Percentiles rank a stretch among this genome's conserved stretches.
Conservation (phyloP, 345 rosid species). For the Luvunga scandens region DNA sequence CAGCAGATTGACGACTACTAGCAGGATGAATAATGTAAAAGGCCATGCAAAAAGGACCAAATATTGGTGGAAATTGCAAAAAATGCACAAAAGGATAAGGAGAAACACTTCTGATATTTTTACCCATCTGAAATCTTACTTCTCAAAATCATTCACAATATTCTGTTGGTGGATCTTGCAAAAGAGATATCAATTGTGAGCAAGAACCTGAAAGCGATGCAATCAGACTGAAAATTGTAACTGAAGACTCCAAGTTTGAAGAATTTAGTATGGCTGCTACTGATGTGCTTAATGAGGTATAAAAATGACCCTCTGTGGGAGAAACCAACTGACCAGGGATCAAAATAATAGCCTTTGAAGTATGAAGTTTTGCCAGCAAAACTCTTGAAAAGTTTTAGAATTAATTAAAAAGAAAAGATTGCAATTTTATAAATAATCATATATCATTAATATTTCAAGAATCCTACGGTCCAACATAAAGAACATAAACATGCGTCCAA, state of each 20-base stretch:
- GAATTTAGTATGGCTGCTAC: not conserved
- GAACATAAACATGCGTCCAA: not conserved
- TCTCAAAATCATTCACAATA: not conserved
- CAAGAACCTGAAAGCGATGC: not conserved
- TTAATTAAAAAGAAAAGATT: not conserved
- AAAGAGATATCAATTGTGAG: not conserved
- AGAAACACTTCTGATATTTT: too few relatives aligned
- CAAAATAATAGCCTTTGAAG: not conserved
- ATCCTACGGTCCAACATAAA: not conserved
- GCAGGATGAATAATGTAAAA: not conserved
- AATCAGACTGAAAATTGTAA: not conserved
- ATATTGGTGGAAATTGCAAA: not conserved
- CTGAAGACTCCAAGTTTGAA: not conserved
- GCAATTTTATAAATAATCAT: not conserved
- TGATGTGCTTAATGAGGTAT: not conserved
- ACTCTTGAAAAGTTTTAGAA: not conserved
- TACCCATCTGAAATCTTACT: not conserved
- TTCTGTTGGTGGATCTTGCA: not conserved
- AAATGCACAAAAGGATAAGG: not conserved
- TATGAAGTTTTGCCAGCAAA: not conserved
- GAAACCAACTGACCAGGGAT: not conserved
- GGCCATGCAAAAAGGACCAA: not conserved
- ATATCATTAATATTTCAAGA: not conserved
- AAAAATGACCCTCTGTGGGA: not conserved
- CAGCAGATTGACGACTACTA: not conserved